phyloP scores from a whole-genome alignment of 225 moss, liverwort and hornwort genomes.

The Sphagnum contortum region DNA sequence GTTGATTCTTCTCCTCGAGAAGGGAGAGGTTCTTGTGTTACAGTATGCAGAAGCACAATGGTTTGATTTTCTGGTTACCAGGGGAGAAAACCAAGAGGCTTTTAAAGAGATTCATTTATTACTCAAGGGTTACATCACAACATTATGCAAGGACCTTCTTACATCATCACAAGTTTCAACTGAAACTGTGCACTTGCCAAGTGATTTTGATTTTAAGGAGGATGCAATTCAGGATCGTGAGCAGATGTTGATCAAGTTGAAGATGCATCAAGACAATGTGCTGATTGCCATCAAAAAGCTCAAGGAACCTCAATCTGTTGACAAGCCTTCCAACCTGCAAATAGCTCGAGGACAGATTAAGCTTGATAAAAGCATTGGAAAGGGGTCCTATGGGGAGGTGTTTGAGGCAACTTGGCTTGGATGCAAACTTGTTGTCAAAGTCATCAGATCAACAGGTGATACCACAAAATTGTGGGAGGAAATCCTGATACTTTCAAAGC shows the following conservation, averaged over 20 bases:
- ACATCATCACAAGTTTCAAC: neutral
- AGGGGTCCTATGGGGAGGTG: neutral
- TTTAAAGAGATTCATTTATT: constrained; percentile 2
- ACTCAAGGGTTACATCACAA: constrained; percentile 2
- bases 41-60: too few species aligned
- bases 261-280: neutral
- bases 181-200: too few species aligned
- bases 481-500: constrained; percentile 1
- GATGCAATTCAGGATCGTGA: constrained; percentile 2
- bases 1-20: too few species aligned
- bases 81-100: neutral
- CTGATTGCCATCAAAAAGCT: constrained; percentile 3
- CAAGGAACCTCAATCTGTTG: neutral
- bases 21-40: too few species aligned
- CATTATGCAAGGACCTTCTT: neutral
- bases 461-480: neutral
- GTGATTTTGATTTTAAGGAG: neutral
- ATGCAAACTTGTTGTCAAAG: neutral
- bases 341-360: neutral
- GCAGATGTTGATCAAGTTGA: constrained; percentile 1
- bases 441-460: neutral
- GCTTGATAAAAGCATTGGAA: neutral
- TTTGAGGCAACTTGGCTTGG: neutral
- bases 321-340: constrained; percentile 2
- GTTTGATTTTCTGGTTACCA: too few species aligned